Conservation (phyloP, 179 eudicot species). For the Pouteria campechiana region DNA sequence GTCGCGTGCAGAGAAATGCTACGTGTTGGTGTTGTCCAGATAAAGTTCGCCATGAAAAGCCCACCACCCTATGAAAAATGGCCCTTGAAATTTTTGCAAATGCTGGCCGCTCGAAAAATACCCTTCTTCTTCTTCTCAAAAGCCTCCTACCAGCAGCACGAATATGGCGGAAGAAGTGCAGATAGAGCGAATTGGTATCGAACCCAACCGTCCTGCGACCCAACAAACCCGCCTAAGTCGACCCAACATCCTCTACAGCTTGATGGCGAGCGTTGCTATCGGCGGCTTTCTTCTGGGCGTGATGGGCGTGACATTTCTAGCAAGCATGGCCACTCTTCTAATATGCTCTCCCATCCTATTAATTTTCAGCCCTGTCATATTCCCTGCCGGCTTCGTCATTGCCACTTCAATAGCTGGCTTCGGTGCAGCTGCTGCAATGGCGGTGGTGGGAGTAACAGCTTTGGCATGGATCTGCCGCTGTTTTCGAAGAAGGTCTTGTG, state of each 20-base stretch:
- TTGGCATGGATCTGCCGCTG: neutral
- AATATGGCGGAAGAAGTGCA: neutral
- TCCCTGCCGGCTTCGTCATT: neutral
- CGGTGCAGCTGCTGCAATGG: neutral
- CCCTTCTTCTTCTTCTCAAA: neutral
- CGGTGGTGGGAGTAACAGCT: neutral
- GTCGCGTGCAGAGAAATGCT: too few relatives aligned
- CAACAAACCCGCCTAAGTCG: too few relatives aligned
- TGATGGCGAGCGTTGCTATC: neutral
- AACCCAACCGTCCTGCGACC: too few relatives aligned
- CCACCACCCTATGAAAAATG: too few relatives aligned
- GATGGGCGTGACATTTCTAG: neutral
- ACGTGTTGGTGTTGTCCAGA: too few relatives aligned
- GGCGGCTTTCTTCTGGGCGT: neutral
- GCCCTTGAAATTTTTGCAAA: neutral
- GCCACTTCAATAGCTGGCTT: neutral
- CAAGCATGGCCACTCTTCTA: neutral
- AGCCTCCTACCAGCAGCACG: neutral
- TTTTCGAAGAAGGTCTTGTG: neutral
- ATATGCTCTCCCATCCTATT: neutral
- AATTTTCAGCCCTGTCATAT: neutral
- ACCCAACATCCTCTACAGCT: neutral
- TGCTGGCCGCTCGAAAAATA: neutral
- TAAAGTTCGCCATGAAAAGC: too few relatives aligned
- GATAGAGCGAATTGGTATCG: neutral